These are phyloP conservation scores for Clitopilus hobsonii DNA, from an alignment of 768 basidiomycete genomes.

Conservation along the genomic window DNA sequence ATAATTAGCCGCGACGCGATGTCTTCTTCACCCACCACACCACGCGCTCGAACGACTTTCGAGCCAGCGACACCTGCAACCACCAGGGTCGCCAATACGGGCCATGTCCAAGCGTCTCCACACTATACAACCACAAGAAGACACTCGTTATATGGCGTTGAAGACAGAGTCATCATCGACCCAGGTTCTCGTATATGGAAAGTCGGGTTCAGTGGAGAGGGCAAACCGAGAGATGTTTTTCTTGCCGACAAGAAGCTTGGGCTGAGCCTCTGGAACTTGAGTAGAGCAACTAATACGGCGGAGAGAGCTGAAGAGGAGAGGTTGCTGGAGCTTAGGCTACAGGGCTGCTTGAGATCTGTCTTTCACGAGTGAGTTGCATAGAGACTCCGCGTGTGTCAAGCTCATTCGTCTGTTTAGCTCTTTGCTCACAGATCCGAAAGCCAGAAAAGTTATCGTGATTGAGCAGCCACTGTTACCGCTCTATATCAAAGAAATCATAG, in stretches of 20 bases:
- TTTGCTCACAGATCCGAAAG: conserved; percentile 90
- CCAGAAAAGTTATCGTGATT: conserved; percentile 88
- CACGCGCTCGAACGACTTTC: conserved; percentile 30
- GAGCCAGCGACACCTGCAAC: conserved; percentile 53
- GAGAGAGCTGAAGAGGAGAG: conserved; percentile 72
- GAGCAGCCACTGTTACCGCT: conserved; percentile 87
- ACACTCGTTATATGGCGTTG: conserved; percentile 94
- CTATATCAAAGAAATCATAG: conserved; percentile 84
- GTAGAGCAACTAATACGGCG: conserved; percentile 43
- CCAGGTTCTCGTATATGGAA: conserved; percentile 94
- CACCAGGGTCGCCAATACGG: conserved; percentile 42
- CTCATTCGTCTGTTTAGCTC: conserved; percentile 39
- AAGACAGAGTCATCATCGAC: conserved; percentile 93
- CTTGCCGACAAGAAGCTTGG: conserved; percentile 42
- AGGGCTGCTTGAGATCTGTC: conserved; percentile 66
- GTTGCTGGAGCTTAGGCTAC: conserved; percentile 64
- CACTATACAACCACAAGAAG: conserved; percentile 82
- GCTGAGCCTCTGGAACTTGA: conserved; percentile 56
- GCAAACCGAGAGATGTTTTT: conserved; percentile 86
- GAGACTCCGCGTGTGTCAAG: not conserved
- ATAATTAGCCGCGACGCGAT: conserved; percentile 12
- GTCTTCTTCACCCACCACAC: conserved; percentile 35
- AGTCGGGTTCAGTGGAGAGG: conserved; percentile 96
- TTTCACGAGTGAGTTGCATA: conserved; percentile 71
- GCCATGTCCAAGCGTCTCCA: conserved; percentile 64